A percentile compares a stretch with the other conserved stretches of the same genome.
Evolutionary conservation across 1,139 yeast species (phyloP).

Genomic region (Kodamaea plutei): DNA sequence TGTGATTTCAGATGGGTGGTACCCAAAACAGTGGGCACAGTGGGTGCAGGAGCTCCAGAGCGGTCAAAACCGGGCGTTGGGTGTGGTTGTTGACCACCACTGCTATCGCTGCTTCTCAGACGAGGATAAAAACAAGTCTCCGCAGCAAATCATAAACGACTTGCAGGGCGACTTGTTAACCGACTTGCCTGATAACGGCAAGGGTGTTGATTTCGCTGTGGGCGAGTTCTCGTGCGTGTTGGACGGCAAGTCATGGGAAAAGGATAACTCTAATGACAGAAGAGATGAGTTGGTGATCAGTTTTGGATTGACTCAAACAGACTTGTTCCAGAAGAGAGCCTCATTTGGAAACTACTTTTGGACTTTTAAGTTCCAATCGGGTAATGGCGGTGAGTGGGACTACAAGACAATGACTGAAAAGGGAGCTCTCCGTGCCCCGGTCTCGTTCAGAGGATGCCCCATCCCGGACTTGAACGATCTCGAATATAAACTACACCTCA

Average conservation of each 20-base stretch:
- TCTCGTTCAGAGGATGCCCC: constrained; percentile 18
- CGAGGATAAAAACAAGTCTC: constrained; percentile 61
- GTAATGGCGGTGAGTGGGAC: constrained; percentile 97
- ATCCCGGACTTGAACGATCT: constrained; percentile 42
- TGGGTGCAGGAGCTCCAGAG: constrained; percentile 52
- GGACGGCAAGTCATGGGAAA: constrained; percentile 71
- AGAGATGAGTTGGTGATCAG: constrained; percentile 33
- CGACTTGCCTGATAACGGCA: constrained; percentile 40
- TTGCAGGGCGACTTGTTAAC: constrained; percentile 51
- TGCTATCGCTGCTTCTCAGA: constrained; percentile 84
- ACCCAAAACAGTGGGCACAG: constrained; percentile 73
- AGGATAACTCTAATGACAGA: constrained; percentile 42
- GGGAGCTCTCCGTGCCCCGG: constrained; percentile 47
- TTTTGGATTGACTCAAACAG: constrained; percentile 41
- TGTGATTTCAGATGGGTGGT: constrained; percentile 91
- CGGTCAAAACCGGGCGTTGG: constrained; percentile 40
- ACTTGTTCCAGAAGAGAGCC: constrained; percentile 48
- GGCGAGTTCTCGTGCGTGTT: constrained; percentile 92
- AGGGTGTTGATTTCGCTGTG: constrained; percentile 66
- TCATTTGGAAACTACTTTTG: constrained; percentile 78
- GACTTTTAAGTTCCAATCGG: constrained; percentile 84
- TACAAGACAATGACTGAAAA: constrained; percentile 69
- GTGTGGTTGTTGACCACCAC: constrained; percentile 79
- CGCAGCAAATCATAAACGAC: constrained; percentile 59
- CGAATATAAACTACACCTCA: constrained; percentile 35